Evolutionary conservation across 2,329 filamentous ascomycete genomes (phyloP).

Genomic region (Aspergillus neotritici): DNA sequence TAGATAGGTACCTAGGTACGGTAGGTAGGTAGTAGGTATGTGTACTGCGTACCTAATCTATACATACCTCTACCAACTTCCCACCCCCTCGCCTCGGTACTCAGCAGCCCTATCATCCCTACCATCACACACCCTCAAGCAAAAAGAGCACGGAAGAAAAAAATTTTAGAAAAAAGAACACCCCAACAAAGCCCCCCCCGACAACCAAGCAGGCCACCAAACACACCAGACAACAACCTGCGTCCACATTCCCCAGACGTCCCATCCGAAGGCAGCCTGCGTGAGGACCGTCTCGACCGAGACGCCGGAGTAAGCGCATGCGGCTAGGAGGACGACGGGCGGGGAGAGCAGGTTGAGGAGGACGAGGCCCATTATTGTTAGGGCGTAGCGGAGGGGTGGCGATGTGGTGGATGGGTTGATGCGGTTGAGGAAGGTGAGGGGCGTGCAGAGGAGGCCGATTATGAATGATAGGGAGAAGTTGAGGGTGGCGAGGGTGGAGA

Average conservation of each 20-base stretch:
- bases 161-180: slow-evolving; percentile 26
- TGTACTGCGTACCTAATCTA: too few relatives aligned
- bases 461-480: slow-evolving; percentile 91
- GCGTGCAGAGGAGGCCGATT: slow-evolving; percentile 70
- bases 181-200: slow-evolving; percentile 42
- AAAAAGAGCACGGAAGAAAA: not conserved
- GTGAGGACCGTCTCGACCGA: slow-evolving; percentile 56
- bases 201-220: slow-evolving; percentile 90
- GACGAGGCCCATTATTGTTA: slow-evolving; percentile 39
- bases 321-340: slow-evolving; percentile 48
- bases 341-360: slow-evolving; percentile 60
- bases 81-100: too few relatives aligned
- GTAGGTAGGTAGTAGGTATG: too few relatives aligned
- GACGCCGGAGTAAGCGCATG: slow-evolving; percentile 45
- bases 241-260: slow-evolving; percentile 84
- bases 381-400: slow-evolving; percentile 18
- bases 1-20: too few relatives aligned
- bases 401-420: slow-evolving; percentile 15
- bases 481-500: slow-evolving; percentile 86
- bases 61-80: too few relatives aligned
- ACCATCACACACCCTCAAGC: not conserved
- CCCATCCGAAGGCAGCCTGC: slow-evolving; percentile 79
- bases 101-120: not conserved
- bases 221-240: slow-evolving; percentile 87
- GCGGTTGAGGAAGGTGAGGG: slow-evolving; percentile 64